These are phyloP conservation scores for Cladosporium sp. DNA, from an alignment of 2,329 filamentous ascomycete genomes.

Conservation along the genomic window DNA sequence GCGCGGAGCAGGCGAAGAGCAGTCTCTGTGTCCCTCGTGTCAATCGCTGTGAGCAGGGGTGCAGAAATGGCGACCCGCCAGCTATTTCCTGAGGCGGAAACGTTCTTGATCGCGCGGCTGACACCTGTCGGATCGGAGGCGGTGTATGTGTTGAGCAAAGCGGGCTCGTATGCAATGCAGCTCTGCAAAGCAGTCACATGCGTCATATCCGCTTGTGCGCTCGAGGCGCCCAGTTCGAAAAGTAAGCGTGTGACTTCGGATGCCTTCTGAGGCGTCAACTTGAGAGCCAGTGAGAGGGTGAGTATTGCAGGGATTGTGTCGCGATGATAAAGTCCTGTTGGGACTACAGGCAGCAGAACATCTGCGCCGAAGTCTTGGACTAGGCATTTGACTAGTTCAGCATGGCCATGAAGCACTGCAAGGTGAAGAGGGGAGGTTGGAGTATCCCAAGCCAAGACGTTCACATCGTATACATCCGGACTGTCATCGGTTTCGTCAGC, in stretches of 20 bases:
- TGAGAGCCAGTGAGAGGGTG: slow-evolving; percentile 61
- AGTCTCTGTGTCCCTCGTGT: slow-evolving; percentile 45
- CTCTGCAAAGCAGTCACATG: slow-evolving; percentile 62
- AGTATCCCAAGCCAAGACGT: slow-evolving; percentile 73
- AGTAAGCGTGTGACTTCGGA: slow-evolving; percentile 59
- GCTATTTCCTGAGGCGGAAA: slow-evolving; percentile 39
- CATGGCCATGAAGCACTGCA: slow-evolving; percentile 68
- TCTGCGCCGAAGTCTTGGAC: slow-evolving; percentile 70
- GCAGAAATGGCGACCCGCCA: slow-evolving; percentile 36
- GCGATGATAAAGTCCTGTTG: too few relatives aligned
- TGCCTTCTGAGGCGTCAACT: slow-evolving; percentile 57
- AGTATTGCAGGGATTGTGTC: slow-evolving; percentile 53
- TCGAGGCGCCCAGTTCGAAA: slow-evolving; percentile 64
- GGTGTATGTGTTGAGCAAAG: slow-evolving; percentile 39
- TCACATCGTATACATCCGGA: slow-evolving; percentile 73
- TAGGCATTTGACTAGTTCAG: slow-evolving; percentile 61
- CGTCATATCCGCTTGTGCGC: slow-evolving; percentile 62
- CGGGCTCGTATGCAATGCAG: slow-evolving; percentile 49
- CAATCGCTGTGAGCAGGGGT: slow-evolving; percentile 56
- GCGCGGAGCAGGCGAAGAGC: slow-evolving; percentile 56
- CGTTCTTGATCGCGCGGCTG: slow-evolving; percentile 60
- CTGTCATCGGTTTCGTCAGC: slow-evolving; percentile 54
- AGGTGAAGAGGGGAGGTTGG: slow-evolving; percentile 69
- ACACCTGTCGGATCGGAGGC: slow-evolving; percentile 55
- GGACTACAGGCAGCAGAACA: slow-evolving; percentile 65